These are phyloP conservation scores for Penicillium canescens DNA, from an alignment of 495 filamentous ascomycete species.

Conservation along the genomic window DNA sequence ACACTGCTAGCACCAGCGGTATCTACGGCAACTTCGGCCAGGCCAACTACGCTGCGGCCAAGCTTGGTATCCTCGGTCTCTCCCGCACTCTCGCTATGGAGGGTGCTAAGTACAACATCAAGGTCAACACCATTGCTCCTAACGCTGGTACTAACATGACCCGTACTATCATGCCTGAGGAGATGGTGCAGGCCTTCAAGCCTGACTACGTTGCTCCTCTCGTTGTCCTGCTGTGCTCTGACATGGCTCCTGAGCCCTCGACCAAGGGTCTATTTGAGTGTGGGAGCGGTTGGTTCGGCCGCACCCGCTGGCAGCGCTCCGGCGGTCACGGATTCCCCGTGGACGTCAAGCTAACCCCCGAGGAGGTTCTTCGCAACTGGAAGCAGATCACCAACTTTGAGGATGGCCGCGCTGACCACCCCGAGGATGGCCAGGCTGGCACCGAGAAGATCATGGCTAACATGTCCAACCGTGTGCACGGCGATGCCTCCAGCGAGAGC, in stretches of 20 bases:
- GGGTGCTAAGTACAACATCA: conserved; percentile 97
- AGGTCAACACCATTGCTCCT: conserved; percentile 96
- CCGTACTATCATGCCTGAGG: conserved; percentile 90
- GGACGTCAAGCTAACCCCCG: conserved; percentile 82
- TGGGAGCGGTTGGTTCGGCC: conserved; percentile 89
- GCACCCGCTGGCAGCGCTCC: conserved; percentile 91
- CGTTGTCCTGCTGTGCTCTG: conserved; percentile 84
- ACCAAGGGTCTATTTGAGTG: conserved; percentile 95
- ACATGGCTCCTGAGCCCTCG: conserved; percentile 77
- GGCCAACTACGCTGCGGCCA: conserved; percentile 96
- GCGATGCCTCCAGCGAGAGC: conserved; percentile 44
- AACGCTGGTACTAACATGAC: conserved; percentile 98
- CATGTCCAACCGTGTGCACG: conserved; percentile 67
- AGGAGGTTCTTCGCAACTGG: conserved; percentile 80
- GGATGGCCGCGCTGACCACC: conserved; percentile 87
- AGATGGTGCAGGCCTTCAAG: conserved; percentile 99
- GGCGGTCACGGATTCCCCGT: conserved; percentile 93
- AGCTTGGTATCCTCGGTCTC: conserved; percentile 93
- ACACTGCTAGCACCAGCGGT: conserved; percentile 94
- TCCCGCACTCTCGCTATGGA: conserved; percentile 90
- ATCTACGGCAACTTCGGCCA: conserved; percentile 99
- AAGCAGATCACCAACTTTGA: conserved; percentile 82
- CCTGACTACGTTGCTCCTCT: conserved; percentile 96
- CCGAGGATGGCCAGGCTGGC: conserved; percentile 73
- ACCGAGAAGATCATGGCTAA: conserved; percentile 90